Evolutionary conservation across 192 early-diverging fungal genomes (phyloP), one percentile per base, ranked within the genome.

Genomic region (Mortierella hygrophila): DNA sequence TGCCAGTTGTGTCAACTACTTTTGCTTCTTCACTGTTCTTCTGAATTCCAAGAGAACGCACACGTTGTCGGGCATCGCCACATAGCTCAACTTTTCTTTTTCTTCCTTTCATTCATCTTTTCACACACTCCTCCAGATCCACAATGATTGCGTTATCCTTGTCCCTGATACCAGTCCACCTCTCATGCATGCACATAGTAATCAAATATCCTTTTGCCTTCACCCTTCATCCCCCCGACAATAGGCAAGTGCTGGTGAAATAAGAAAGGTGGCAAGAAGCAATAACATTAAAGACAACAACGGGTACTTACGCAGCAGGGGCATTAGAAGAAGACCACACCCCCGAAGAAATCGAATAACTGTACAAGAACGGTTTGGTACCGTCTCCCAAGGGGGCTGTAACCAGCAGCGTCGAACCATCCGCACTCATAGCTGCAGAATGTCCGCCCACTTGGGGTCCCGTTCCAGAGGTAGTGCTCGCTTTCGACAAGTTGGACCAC

Each of bases 231-330:
- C 49, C 5, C 18, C 49, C 3, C 0, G 49, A 21, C 49, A 52
- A 52, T 52, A 21, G 49, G 0, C 3, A 52, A 52, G 49, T 18
- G 49, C 49, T 18, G 15, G 49, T 52, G 18, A 52, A 52, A 18
- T 52, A 52, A 4, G 13, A 52, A 18, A 52, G 16, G 13, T 16
- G 42, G 6, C 42, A 41, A 18, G 32, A 23, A 40, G n/a, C n/a
- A 74, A 68, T 3, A 63, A 40, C 6, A 37, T 29, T 6, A 49
- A 11, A 40, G 42, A 70, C 10, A 72, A 9, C 44, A 35, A 40
- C 21, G 29, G 8, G 18, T 23, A 82, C 82, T 83, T 83, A 83
- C 82, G 76, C 76, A 54, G 82, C 41, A 63, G 82, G 82, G 8
- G 82, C 71, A 57, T 55, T 55, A 26, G 74, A n/a, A 1, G 70